Evolutionary conservation across 2,329 filamentous ascomycete species (phyloP), one percentile per base, ranked within the genome.

Genomic region (Botrytis fabae): DNA sequence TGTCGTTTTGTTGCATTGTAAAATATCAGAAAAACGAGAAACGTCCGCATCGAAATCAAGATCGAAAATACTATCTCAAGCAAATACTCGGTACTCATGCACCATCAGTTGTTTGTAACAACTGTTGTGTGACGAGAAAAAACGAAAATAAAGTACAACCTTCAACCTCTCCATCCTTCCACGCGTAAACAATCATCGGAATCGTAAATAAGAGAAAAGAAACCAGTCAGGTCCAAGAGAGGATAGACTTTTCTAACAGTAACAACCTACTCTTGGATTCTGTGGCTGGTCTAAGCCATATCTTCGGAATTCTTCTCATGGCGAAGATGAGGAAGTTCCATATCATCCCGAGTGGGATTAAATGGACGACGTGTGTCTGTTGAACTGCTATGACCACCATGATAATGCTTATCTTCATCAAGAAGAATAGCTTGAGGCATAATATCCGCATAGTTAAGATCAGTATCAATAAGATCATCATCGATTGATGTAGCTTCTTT

Each of bases 391-490:
- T 38, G 25, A 7, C n/a, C 32, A 18, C 35, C 25, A 22, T 42
- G 44, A 35, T 35, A 70, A 12, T 71, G 16, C 1, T 57, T 62
- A 60, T 66, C 46, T 38, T 71, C 32, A 25, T 57, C 70, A 8
- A 71, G 8, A 65, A 54, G 51, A 28, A 66, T 32, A n/a, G 38
- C 54, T 44, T 72, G 54, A 48, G 71, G 71, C 9, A 73, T 57
- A 22, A 96, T 90, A 75, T 97, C 93, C 46, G 87, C 88, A n/a
- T 90, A 80, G 0, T 91, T 95, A 86, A 95, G 93, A 79, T 97
- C 93, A 42, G 91, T 93, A 81, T 94, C 95, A 81, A 91, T 90
- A 70, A 97, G 85, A 81, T 97, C 94, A 72, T 95, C 90, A 81
- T 94, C 93, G 10, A 96, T 78, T 4, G 88, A 81, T 32, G 93